These are phyloP conservation scores for Metarhizium robertsii DNA, from an alignment of 2,329 filamentous ascomycete species.

Conservation along the genomic window DNA sequence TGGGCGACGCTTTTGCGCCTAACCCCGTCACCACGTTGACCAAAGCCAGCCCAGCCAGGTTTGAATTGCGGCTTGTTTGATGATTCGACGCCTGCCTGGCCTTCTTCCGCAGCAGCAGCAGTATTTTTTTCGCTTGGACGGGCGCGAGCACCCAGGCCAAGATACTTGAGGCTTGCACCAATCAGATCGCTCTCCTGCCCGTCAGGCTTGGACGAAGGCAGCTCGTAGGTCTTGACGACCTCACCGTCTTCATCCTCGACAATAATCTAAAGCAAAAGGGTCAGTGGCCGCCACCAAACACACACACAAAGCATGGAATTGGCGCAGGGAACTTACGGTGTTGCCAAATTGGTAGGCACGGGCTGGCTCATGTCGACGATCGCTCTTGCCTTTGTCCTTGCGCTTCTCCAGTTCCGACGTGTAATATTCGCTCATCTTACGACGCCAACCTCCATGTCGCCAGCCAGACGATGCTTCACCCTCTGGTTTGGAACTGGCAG, in stretches of 20 bases:
- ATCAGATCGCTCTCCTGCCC: constrained; percentile 29
- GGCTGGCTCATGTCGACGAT: constrained; percentile 61
- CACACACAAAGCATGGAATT: not conserved
- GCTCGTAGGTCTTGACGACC: constrained; percentile 75
- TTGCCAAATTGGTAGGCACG: constrained; percentile 79
- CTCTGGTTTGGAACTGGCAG: constrained; percentile 1
- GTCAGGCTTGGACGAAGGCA: constrained; percentile 46
- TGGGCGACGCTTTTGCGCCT: constrained; percentile 30
- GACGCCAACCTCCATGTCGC: constrained; percentile 34
- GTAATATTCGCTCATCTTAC: constrained; percentile 41
- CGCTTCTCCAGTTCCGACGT: constrained; percentile 53
- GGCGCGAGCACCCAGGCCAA: constrained; percentile 39
- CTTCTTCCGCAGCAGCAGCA: constrained; percentile 18
- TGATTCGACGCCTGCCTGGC: constrained; percentile 21
- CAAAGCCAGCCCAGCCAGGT: constrained; percentile 43
- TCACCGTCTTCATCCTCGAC: constrained; percentile 82
- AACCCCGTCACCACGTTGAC: constrained; percentile 22
- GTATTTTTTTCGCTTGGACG: constrained; percentile 30
- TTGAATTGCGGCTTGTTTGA: constrained; percentile 29
- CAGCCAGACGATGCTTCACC: constrained; percentile 13
- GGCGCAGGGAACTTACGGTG: constrained; percentile 38
- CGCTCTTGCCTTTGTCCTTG: constrained; percentile 51
- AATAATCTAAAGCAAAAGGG: constrained; percentile 52
- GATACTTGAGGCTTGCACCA: constrained; percentile 40
- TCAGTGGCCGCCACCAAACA: not conserved